Percentiles rank a stretch among this genome's conserved stretches.
These are phyloP conservation scores for Bipolaris oryzae DNA, from an alignment of 2,329 filamentous ascomycete genomes.

Conservation along the genomic window DNA sequence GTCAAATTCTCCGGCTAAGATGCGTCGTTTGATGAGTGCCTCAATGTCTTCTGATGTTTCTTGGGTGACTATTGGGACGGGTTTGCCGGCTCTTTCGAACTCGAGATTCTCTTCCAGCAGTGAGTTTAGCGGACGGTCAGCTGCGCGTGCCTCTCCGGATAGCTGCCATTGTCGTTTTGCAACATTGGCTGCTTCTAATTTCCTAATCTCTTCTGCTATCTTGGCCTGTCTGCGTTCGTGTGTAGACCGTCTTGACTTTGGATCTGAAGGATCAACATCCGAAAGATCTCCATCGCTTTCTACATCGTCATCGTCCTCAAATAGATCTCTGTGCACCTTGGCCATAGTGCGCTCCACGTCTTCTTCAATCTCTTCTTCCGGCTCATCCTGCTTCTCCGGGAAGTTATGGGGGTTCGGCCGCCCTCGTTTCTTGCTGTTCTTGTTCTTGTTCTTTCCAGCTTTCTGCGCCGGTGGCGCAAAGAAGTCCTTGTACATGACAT, in stretches of 20 bases:
- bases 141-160: constrained; percentile 82
- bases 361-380: constrained; percentile 50
- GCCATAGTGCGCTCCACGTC: constrained; percentile 84
- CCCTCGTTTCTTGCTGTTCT: constrained; percentile 58
- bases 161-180: constrained; percentile 91
- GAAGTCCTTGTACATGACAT: constrained; percentile 90
- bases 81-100: constrained; percentile 94
- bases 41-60: constrained; percentile 92
- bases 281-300: constrained; percentile 64
- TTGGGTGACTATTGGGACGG: constrained; percentile 89
- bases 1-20: constrained; percentile 88
- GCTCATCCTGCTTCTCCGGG: constrained; percentile 36
- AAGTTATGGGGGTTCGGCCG: constrained; percentile 62
- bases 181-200: constrained; percentile 85
- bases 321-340: constrained; percentile 86
- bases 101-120: constrained; percentile 93
- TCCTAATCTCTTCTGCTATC: constrained; percentile 86
- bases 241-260: constrained; percentile 75
- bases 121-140: constrained; percentile 85
- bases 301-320: constrained; percentile 73
- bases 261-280: constrained; percentile 68
- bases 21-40: constrained; percentile 90
- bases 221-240: constrained; percentile 88
- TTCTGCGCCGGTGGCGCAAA: constrained; percentile 85
- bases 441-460: constrained; percentile 63